Base-by-base conservation (phyloP, 371 early-diverging fungal genomes). In the Mucor velutinosus region DNA sequence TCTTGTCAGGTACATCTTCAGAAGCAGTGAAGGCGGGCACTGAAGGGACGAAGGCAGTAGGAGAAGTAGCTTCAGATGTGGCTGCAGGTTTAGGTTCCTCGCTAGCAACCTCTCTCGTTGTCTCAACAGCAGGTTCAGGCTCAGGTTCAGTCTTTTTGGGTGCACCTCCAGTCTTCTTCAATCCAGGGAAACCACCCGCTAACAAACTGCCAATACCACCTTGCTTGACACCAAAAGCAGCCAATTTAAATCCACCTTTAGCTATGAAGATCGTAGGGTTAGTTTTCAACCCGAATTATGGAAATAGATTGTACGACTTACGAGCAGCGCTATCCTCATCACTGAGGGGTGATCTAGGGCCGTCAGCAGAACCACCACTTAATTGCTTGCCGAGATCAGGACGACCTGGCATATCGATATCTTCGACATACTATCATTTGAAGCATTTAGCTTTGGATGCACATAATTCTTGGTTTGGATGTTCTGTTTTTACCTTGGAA, bases 151-250 rank as follows among this genome's bases (percentile, higher is more conserved):
- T 55, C 14, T 69, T 51, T 25, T 53, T 53, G 53, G 27, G 27
- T 8, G 32, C 47, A 17, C 27, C 32, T 6, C 47, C 62, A 0
- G 79, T 71, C 62, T 82, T 82, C 58, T 79, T 82, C 32, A 79
- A 64, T 19, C 69, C 69, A 29, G 73, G 73, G 23, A 73, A 69
- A 14, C 73, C 73, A 27, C 90, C 92, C 27, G 92, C 90, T 60
- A 93, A 87, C 43, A 93, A 73, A 58, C 91, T 87, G 32, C 93
- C 93, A 63, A 93, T 83, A n/a, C 93, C 93, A 62, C 92, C 93
- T 70, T 91, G 90, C 66, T 91, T 90, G n/a, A 93, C 92, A 62
- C 93, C 93, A 66, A 88, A 92, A 0, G 92, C 89, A 7, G 91
- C 90, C 62, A 90, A 73, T 66, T 83, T 90, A 72, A 89, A 88